Percentiles rank a stretch among this genome's conserved stretches.
phyloP scores from a whole-genome alignment of 225 moss, liverwort and hornwort species.

The Polytrichum commune region DNA sequence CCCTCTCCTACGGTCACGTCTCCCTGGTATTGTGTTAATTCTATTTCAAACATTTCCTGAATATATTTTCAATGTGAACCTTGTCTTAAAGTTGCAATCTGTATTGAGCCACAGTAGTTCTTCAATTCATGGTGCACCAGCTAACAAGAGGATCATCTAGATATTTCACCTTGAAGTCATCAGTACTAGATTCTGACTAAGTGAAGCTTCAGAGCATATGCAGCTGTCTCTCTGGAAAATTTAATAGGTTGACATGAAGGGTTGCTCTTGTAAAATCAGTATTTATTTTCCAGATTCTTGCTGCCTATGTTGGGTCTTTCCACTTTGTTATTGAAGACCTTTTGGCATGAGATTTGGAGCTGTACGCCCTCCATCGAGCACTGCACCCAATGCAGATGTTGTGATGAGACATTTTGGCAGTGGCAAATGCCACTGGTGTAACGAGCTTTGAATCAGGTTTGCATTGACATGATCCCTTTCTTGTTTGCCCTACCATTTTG shows the following conservation, averaged over 20 bases:
- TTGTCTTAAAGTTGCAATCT: too few relatives aligned
- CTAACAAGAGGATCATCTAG: too few relatives aligned
- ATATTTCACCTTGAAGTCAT: too few relatives aligned
- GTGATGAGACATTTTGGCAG: constrained; percentile 90
- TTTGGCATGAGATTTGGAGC: constrained; percentile 56
- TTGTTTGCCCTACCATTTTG: background rate
- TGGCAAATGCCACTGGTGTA: constrained; percentile 77
- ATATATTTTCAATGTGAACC: too few relatives aligned
- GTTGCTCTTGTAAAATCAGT: too few relatives aligned
- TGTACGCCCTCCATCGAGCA: constrained; percentile 71
- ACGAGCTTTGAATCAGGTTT: constrained; percentile 71
- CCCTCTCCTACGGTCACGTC: constrained; percentile 75
- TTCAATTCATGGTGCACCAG: too few relatives aligned
- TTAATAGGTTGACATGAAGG: too few relatives aligned
- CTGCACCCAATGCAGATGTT: constrained; percentile 52
- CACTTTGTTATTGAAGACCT: constrained; percentile 1
- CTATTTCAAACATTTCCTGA: too few relatives aligned
- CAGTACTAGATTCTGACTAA: background rate
- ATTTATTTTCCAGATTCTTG: too few relatives aligned
- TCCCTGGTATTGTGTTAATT: constrained; percentile 57
- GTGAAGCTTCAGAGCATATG: background rate
- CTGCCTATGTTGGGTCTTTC: too few relatives aligned
- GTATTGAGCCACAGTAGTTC: too few relatives aligned
- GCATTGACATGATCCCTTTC: constrained; percentile 15
- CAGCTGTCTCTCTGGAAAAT: too few relatives aligned